A percentile compares a stretch with the other conserved stretches of the same genome.
Conservation (phyloP, 805 yeast species). For the Ogataea kodamae region DNA sequence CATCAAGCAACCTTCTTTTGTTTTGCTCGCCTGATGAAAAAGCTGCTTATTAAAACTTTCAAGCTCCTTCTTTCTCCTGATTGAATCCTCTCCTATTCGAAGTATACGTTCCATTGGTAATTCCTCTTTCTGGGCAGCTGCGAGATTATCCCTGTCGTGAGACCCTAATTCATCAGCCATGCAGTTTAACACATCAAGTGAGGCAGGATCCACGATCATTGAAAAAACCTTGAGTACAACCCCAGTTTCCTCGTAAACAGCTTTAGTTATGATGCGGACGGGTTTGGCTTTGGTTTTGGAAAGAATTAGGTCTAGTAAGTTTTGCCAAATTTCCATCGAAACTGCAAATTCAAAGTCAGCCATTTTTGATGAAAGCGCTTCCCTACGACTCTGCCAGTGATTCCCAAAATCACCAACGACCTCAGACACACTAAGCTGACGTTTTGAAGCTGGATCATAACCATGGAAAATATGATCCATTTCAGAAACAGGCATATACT, state of each 20-base stretch:
- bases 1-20: constrained; percentile 26
- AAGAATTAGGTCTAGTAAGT: constrained; percentile 39
- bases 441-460: constrained; percentile 11
- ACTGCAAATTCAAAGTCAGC: constrained; percentile 69
- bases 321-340: constrained; percentile 52
- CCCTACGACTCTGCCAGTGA: constrained; percentile 32
- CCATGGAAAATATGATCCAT: constrained; percentile 65
- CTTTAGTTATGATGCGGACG: constrained; percentile 35
- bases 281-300: constrained; percentile 32
- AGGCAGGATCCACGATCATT: constrained; percentile 15
- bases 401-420: constrained; percentile 28
- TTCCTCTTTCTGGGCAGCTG: constrained; percentile 12
- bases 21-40: constrained; percentile 16
- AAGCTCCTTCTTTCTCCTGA: constrained; percentile 16
- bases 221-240: constrained; percentile 18
- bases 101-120: constrained; percentile 25
- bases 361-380: constrained; percentile 41
- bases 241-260: not conserved
- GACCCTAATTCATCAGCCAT: constrained; percentile 22
- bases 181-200: constrained; percentile 10
- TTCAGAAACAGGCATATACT: constrained; percentile 72
- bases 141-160: constrained; percentile 17
- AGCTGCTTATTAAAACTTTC: constrained; percentile 18
- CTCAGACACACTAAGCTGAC: constrained; percentile 12
- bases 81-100: constrained; percentile 16